A percentile compares a stretch with the other conserved stretches of the same genome.
These are phyloP conservation scores for Parsonsia alboflavescens DNA, from an alignment of 257 asterid species.

Conservation along the genomic window DNA sequence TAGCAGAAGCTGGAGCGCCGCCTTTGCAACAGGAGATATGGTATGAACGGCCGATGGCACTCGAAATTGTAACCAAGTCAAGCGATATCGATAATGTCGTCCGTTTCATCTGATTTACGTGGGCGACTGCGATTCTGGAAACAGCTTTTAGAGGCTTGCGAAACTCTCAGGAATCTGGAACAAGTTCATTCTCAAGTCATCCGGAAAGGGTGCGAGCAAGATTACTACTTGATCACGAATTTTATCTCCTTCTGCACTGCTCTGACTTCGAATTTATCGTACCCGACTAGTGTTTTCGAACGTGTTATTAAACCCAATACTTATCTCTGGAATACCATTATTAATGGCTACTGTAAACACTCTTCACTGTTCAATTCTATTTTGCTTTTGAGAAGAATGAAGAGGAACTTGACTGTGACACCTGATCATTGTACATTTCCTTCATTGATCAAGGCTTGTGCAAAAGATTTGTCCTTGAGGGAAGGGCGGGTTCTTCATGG, in stretches of 20 bases:
- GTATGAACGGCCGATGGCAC: not conserved
- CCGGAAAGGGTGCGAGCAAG: conserved; percentile 59
- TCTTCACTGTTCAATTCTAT: conserved; percentile 33
- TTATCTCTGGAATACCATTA: conserved; percentile 57
- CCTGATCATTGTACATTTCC: conserved; percentile 66
- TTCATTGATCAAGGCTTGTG: conserved; percentile 49
- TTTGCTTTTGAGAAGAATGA: conserved; percentile 41
- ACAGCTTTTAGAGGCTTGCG: conserved; percentile 40
- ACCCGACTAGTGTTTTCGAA: conserved; percentile 45
- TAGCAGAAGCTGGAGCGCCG: not conserved
- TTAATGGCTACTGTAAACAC: conserved; percentile 41
- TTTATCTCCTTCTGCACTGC: conserved; percentile 42
- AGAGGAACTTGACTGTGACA: conserved; percentile 19
- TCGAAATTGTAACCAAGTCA: not conserved
- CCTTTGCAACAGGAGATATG: not conserved
- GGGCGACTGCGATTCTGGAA: conserved; percentile 17
- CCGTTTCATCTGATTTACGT: not conserved
- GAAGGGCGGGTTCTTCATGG: conserved; percentile 67
- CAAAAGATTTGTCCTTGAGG: conserved; percentile 36
- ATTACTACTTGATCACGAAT: conserved; percentile 44
- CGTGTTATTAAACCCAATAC: conserved; percentile 43
- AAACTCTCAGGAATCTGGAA: conserved; percentile 29
- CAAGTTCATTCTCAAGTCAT: conserved; percentile 52
- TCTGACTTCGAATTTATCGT: conserved; percentile 30
- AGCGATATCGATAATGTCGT: not conserved